These are phyloP conservation scores for Pestalotiopsis sp. DNA, from an alignment of 2,329 filamentous ascomycete genomes.

Conservation along the genomic window DNA sequence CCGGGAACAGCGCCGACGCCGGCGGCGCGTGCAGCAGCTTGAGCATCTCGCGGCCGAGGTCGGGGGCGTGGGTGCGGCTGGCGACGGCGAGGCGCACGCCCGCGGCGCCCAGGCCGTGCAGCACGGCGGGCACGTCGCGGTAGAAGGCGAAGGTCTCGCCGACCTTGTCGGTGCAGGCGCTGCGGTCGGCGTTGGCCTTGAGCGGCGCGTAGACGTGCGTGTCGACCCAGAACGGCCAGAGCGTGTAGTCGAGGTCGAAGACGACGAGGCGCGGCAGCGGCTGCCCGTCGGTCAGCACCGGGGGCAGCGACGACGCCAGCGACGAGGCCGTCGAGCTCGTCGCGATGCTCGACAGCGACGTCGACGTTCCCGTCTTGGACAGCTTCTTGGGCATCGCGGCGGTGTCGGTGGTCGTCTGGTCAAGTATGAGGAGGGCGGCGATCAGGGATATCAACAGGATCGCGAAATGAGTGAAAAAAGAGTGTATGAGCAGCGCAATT, in stretches of 20 bases:
- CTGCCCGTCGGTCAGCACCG: conserved; percentile 55
- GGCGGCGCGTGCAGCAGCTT: conserved; percentile 67
- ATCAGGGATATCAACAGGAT: background rate
- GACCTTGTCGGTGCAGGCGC: conserved; percentile 50
- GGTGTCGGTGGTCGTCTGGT: background rate
- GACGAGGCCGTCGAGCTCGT: conserved; percentile 18
- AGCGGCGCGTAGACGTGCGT: conserved; percentile 83
- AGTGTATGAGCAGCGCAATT: background rate
- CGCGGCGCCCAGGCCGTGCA: conserved; percentile 57
- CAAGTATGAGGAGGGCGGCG: background rate
- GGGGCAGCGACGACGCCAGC: conserved; percentile 32
- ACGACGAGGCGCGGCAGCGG: conserved; percentile 83
- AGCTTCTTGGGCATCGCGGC: conserved; percentile 26
- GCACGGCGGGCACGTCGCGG: conserved; percentile 66
- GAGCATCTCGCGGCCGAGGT: conserved; percentile 80
- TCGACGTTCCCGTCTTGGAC: conserved; percentile 30
- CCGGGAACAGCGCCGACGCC: conserved; percentile 25
- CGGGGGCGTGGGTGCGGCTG: conserved; percentile 78
- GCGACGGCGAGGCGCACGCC: conserved; percentile 69
- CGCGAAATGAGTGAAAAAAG: background rate
- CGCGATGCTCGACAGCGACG: conserved; percentile 24
- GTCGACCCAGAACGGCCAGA: conserved; percentile 99
- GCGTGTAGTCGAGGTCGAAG: conserved; percentile 96
- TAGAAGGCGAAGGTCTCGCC: conserved; percentile 75
- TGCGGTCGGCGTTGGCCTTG: conserved; percentile 46